Evolutionary conservation across 1,139 yeast genomes (phyloP), one percentile per base, ranked within the genome.

Genomic region (Diutina siamensis): DNA sequence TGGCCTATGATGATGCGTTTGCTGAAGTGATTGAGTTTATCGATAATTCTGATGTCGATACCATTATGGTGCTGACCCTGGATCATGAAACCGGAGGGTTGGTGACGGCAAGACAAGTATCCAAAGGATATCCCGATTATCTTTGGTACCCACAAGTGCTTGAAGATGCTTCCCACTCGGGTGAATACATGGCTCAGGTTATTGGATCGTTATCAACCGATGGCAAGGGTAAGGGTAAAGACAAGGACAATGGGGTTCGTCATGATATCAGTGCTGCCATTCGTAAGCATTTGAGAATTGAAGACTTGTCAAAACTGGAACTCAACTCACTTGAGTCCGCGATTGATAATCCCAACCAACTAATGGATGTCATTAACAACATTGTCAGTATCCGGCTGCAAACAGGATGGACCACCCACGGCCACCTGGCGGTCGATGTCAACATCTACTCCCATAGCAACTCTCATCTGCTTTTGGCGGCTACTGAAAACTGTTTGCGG

Each of bases 21-120:
- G 60, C 72, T 52, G 80, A 83, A 7, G 94, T 81, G 2, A 59
- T 75, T 46, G 76, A 83, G 40, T 85, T 76, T 58, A 84, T 83
- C 35, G 75, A 80, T 50, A 55, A 68, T 5, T 58, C 81, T 3
- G 83, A 80, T 44, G 76, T 73, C 17, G 94, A 85, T 51, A 86
- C 95, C 0, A 70, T 83, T 44, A 73, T 85, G 35, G 65, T 87
- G 42, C 76, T 88, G 22, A 85, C 95, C 2, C 81, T 92, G 22
- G 95, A 87, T 59, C 96, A 87, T 62, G 96, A 87, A 60, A 87
- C 95, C 38, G 96, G 96, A 51, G 96, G 95, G 2, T 68, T 87
- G 53, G 78, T 78, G 80, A 50, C 53, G 15, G 52, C 54, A 0
- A 41, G 54, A 18, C 55, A 52, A 21, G 45, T 52, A 21, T 5